These are phyloP conservation scores for Tubosaeta brunneosetosa DNA, from an alignment of 768 basidiomycete species.

Conservation along the genomic window DNA sequence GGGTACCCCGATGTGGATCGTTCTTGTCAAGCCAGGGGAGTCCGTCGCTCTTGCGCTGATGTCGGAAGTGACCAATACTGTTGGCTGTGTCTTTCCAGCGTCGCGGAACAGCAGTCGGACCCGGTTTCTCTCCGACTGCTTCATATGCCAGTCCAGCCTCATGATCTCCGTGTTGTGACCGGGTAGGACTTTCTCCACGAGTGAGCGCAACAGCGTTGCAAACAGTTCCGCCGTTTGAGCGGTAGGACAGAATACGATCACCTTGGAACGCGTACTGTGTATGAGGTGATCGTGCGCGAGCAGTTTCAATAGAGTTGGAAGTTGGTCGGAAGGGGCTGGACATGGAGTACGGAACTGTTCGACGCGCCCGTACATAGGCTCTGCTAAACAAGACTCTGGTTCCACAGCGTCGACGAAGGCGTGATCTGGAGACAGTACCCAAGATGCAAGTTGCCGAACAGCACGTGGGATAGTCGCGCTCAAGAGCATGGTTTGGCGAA, in stretches of 20 bases:
- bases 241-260: constrained; percentile 80
- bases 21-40: constrained; percentile 83
- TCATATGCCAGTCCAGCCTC: constrained; percentile 79
- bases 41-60: constrained; percentile 87
- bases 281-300: constrained; percentile 84
- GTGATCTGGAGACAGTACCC: constrained; percentile 48
- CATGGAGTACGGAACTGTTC: constrained; percentile 81
- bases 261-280: constrained; percentile 63
- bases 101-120: constrained; percentile 24
- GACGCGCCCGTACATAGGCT: constrained; percentile 61
- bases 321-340: constrained; percentile 56
- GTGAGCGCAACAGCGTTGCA: constrained; percentile 52
- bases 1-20: constrained; percentile 89
- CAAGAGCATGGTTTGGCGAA: constrained; percentile 89
- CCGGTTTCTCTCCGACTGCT: constrained; percentile 14
- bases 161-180: constrained; percentile 54
- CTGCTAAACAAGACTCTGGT: no score
- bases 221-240: constrained; percentile 82
- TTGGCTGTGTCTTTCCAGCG: constrained; percentile 29
- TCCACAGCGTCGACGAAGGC: no score
- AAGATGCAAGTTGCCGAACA: constrained; percentile 66
- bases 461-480: constrained; percentile 77
- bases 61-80: constrained; percentile 79
- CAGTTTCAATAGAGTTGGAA: constrained; percentile 75
- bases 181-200: constrained; percentile 44